These are phyloP conservation scores for Aaosphaeria arxii DNA, from an alignment of 2,329 filamentous ascomycete species.

Conservation along the genomic window DNA sequence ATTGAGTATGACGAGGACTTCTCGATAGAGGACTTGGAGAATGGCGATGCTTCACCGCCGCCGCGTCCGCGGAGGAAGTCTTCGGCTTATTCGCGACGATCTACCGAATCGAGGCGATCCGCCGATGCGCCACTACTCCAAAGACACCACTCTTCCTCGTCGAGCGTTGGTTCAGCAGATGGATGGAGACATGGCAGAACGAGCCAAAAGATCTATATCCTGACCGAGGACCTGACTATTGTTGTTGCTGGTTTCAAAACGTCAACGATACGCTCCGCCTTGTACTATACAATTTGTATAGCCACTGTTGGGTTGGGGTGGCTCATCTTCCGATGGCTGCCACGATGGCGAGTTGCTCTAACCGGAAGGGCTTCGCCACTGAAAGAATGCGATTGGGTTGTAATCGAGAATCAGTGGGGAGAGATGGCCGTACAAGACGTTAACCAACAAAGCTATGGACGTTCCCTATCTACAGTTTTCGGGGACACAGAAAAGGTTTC, in stretches of 20 bases:
- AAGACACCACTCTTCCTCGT: slow-evolving; percentile 62
- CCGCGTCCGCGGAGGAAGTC: slow-evolving; percentile 54
- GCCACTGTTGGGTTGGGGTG: slow-evolving; percentile 75
- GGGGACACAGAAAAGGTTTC: slow-evolving; percentile 63
- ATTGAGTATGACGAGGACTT: slow-evolving; percentile 37
- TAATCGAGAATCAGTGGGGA: slow-evolving; percentile 96
- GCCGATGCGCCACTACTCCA: slow-evolving; percentile 63
- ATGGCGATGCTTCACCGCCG: slow-evolving; percentile 19
- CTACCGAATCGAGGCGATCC: slow-evolving; percentile 41
- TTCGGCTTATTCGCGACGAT: slow-evolving; percentile 55
- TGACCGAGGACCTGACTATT: slow-evolving; percentile 90
- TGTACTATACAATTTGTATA: slow-evolving; percentile 70
- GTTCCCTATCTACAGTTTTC: slow-evolving; percentile 66
- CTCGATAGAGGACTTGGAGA: slow-evolving; percentile 50
- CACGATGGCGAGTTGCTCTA: slow-evolving; percentile 77
- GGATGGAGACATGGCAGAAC: slow-evolving; percentile 59
- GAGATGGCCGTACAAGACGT: slow-evolving; percentile 80
- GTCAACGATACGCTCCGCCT: slow-evolving; percentile 62
- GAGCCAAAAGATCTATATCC: slow-evolving; percentile 90
- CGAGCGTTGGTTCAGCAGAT: slow-evolving; percentile 63
- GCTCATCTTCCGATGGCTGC: slow-evolving; percentile 85
- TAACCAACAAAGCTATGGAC: slow-evolving; percentile 56
- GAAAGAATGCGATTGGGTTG: slow-evolving; percentile 80
- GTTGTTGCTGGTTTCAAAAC: slow-evolving; percentile 90
- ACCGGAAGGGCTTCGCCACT: slow-evolving; percentile 69